These are phyloP conservation scores for Tagetes erecta DNA, from an alignment of 129 eudicot genomes.

Conservation along the genomic window DNA sequence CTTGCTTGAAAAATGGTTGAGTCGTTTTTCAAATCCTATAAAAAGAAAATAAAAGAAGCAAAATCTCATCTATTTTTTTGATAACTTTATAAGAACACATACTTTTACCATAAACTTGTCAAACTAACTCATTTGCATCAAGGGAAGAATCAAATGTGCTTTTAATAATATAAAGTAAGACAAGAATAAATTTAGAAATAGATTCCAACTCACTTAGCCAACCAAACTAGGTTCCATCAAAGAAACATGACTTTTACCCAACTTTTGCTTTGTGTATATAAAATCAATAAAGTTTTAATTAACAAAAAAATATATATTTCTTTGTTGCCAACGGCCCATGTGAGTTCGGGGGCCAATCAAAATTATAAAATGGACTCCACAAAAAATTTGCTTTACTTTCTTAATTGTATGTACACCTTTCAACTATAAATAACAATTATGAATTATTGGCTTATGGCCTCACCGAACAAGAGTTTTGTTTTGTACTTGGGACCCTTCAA, in stretches of 20 bases:
- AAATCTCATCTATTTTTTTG: not conserved
- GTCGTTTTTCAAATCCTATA: not conserved
- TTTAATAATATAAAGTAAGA: conserved; percentile 24
- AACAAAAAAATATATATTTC: conserved; percentile 25
- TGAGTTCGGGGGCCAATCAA: conserved; percentile 74
- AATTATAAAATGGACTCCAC: conserved; percentile 63
- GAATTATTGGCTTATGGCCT: conserved; percentile 54
- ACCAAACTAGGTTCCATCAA: conserved; percentile 53
- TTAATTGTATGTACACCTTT: conserved; percentile 63
- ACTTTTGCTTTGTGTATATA: conserved; percentile 33
- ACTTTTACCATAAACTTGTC: not conserved
- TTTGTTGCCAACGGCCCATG: conserved; percentile 85
- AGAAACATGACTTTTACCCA: conserved; percentile 46
- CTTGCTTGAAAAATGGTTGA: not conserved
- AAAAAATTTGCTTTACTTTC: conserved; percentile 50
- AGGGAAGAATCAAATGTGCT: conserved; percentile 22
- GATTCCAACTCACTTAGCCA: conserved; percentile 43
- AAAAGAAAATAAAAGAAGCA: not conserved
- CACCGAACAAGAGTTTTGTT: conserved; percentile 43
- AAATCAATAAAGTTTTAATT: conserved; percentile 18
- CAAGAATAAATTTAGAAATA: conserved; percentile 15
- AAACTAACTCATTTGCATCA: not conserved
- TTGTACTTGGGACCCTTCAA: not conserved
- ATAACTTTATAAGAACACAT: not conserved
- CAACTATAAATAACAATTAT: conserved; percentile 48